These are phyloP conservation scores for Rhodotorula diobovata DNA, from an alignment of 768 basidiomycete species.

Conservation along the genomic window DNA sequence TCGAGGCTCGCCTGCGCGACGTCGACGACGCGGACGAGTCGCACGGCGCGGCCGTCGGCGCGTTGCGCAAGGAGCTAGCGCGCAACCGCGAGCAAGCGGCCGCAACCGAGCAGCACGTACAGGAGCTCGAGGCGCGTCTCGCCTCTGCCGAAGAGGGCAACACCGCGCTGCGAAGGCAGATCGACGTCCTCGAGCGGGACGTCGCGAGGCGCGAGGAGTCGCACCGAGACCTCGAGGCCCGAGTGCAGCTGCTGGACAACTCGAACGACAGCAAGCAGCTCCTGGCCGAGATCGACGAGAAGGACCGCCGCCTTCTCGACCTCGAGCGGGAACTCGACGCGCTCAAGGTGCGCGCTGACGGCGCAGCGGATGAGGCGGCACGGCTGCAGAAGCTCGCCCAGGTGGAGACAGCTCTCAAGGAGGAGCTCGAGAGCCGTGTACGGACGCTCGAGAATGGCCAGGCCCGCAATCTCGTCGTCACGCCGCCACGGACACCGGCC, in stretches of 20 bases:
- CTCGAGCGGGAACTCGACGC: conserved; percentile 73
- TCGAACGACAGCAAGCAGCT: conserved; percentile 64
- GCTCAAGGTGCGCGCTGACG: conserved; percentile 68
- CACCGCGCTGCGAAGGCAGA: conserved; percentile 57
- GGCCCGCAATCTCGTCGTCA: neutral
- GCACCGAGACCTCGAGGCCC: conserved; percentile 64
- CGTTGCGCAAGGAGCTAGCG: conserved; percentile 75
- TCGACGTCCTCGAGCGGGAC: conserved; percentile 73
- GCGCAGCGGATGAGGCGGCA: conserved; percentile 61
- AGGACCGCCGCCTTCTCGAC: conserved; percentile 69
- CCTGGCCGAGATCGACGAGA: conserved; percentile 68
- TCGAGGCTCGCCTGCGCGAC: conserved; percentile 59
- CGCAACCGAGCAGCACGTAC: conserved; percentile 70
- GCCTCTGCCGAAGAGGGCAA: conserved; percentile 46
- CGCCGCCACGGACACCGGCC: conserved; percentile 19
- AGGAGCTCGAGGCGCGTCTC: conserved; percentile 77
- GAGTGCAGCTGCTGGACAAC: conserved; percentile 62
- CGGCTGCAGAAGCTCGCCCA: conserved; percentile 63
- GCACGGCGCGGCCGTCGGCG: conserved; percentile 72
- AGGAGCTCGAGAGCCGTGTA: conserved; percentile 58
- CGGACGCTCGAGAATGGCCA: conserved; percentile 34
- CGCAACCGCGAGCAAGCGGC: conserved; percentile 71
- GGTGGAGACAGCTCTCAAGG: conserved; percentile 54
- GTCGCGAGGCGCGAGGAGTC: conserved; percentile 68
- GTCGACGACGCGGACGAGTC: conserved; percentile 73